A percentile compares a stretch with the other conserved stretches of the same genome.
phyloP scores from a whole-genome alignment of 257 asterid genomes.

The Dorcoceras hygrometricum region DNA sequence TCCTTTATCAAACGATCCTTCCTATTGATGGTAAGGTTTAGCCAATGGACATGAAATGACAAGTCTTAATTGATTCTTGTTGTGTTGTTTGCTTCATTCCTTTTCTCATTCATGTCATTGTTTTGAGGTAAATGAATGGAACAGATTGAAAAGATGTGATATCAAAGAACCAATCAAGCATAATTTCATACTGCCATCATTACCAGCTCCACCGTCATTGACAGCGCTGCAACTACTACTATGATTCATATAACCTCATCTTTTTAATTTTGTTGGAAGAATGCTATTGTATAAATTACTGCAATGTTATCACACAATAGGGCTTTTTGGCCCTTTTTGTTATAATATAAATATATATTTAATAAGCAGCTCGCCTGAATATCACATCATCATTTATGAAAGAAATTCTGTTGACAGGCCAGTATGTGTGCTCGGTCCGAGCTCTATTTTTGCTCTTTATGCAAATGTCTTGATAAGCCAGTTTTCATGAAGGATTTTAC shows the following conservation, averaged over 20 bases:
- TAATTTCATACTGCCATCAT: too few species aligned
- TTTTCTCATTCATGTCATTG: constrained; percentile 6
- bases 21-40: neutral
- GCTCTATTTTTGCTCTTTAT: neutral
- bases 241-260: too few species aligned
- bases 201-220: constrained; percentile 4
- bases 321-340: neutral
- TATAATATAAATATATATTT: too few species aligned
- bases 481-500: neutral
- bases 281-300: neutral
- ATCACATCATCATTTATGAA: neutral
- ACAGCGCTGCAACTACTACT: too few species aligned
- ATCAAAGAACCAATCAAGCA: neutral
- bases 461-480: neutral
- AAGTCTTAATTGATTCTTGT: neutral
- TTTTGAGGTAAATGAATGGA: constrained; percentile 14
- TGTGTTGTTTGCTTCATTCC: neutral
- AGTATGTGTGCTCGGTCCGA: neutral
- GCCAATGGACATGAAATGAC: neutral
- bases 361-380: neutral
- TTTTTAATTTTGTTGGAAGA: neutral
- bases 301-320: neutral
- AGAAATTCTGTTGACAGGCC: neutral
- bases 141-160: neutral
- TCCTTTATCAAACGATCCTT: neutral